Percentiles rank a stretch among this genome's conserved stretches.
Conservation (phyloP, 495 filamentous ascomycete genomes). For the Cercophora sp. region DNA sequence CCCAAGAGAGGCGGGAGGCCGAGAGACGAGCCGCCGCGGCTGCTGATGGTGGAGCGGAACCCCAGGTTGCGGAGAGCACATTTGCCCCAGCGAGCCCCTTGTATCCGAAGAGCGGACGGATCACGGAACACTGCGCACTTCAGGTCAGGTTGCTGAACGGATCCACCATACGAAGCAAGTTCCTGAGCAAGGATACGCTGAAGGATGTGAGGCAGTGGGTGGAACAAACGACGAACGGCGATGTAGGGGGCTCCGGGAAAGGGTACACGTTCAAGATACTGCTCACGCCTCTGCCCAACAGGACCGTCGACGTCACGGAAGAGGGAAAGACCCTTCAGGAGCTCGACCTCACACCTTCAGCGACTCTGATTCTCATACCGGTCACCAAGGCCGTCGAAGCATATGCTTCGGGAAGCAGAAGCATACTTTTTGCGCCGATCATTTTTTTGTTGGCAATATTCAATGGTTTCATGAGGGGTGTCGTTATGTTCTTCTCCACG, state of each 20-base stretch:
- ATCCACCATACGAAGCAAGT: conserved; percentile 66
- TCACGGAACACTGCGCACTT: conserved; percentile 53
- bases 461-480: conserved; percentile 22
- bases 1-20: conserved; percentile 47
- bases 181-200: conserved; percentile 63
- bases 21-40: conserved; percentile 19
- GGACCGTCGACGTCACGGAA: conserved; percentile 65
- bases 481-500: conserved; percentile 32
- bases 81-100: conserved; percentile 18
- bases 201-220: conserved; percentile 74
- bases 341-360: conserved; percentile 68
- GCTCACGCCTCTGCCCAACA: conserved; percentile 71
- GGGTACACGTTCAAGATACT: conserved; percentile 86
- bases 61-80: not conserved
- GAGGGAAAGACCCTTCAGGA: conserved; percentile 63
- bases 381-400: conserved; percentile 63
- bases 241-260: not conserved
- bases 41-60: conserved; percentile 7
- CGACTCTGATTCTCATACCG: conserved; percentile 73
- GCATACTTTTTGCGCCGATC: conserved; percentile 48
- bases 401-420: conserved; percentile 29
- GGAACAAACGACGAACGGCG: conserved; percentile 41
- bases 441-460: conserved; percentile 52
- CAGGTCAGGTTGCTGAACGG: conserved; percentile 87
- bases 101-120: conserved; percentile 14